A percentile compares a stretch with the other conserved stretches of the same genome.
Evolutionary conservation across 345 rosid species (phyloP).

Genomic region (Populus deltoides): DNA sequence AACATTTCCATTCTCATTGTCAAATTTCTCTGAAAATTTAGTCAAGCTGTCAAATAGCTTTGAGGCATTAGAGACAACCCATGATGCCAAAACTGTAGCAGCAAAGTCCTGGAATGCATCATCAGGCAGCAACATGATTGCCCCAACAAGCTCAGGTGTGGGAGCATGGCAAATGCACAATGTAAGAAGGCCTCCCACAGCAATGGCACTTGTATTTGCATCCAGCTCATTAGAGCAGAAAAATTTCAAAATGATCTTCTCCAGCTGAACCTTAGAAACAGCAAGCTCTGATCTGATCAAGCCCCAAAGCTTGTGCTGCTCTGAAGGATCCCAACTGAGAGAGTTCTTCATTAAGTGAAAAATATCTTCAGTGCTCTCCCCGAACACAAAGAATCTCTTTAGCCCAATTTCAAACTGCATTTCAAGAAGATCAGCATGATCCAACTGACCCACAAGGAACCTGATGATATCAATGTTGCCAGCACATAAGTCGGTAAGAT

Average conservation of each 20-base stretch:
- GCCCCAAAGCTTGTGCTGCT: slow-evolving; percentile 55
- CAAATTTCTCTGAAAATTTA: slow-evolving; percentile 34
- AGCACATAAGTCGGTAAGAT: slow-evolving; percentile 41
- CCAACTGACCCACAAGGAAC: slow-evolving; percentile 34
- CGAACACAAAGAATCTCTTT: slow-evolving; percentile 40
- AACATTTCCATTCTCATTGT: slow-evolving; percentile 14
- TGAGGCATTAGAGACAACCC: slow-evolving; percentile 43
- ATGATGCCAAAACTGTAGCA: slow-evolving; percentile 40
- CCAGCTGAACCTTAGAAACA: slow-evolving; percentile 36
- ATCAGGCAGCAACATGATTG: slow-evolving; percentile 44
- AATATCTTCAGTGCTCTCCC: slow-evolving; percentile 36
- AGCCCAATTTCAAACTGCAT: slow-evolving; percentile 44
- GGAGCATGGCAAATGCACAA: slow-evolving; percentile 42
- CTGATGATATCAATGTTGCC: slow-evolving; percentile 33
- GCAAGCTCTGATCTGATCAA: slow-evolving; percentile 50
- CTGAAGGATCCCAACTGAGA: slow-evolving; percentile 39
- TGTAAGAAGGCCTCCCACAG: slow-evolving; percentile 43
- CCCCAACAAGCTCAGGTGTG: slow-evolving; percentile 44
- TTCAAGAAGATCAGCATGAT: slow-evolving; percentile 41
- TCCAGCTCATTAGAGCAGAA: slow-evolving; percentile 35
- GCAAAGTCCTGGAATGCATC: slow-evolving; percentile 38
- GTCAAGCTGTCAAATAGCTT: slow-evolving; percentile 46
- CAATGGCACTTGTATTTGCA: slow-evolving; percentile 40
- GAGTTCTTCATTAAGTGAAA: slow-evolving; percentile 36
- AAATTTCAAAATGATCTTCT: slow-evolving; percentile 44